Percentiles rank a stretch among this genome's conserved stretches.
Conservation (phyloP, 345 rosid species). For the Aquilaria yunnanensis region DNA sequence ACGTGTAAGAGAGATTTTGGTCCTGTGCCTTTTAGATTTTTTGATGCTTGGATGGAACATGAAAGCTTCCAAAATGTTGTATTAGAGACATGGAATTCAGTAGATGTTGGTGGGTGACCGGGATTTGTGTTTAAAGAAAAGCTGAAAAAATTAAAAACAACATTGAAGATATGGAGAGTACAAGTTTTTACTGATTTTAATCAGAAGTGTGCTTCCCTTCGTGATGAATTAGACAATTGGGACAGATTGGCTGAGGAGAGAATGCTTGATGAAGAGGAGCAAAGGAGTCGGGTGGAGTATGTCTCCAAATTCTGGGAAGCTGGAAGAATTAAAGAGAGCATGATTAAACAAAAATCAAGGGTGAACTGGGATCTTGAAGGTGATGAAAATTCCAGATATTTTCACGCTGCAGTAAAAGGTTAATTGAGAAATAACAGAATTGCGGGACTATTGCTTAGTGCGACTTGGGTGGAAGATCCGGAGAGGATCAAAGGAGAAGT, state of each 20-base stretch:
- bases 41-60: neutral
- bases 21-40: neutral
- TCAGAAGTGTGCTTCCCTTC: neutral
- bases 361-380: neutral
- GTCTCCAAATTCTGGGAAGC: neutral
- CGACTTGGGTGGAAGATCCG: too few relatives aligned
- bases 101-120: neutral
- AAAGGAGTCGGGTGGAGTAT: neutral
- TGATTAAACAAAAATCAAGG: neutral
- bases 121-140: neutral
- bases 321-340: neutral
- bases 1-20: neutral
- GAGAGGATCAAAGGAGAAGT: neutral
- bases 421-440: too few relatives aligned
- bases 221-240: neutral
- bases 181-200: too few relatives aligned
- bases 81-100: neutral
- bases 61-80: neutral
- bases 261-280: neutral
- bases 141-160: neutral
- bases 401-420: neutral
- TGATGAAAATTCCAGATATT: neutral
- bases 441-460: neutral
- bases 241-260: neutral
- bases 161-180: neutral